A percentile compares a stretch with the other conserved stretches of the same genome.
These are phyloP conservation scores for Talaromyces wortmannii DNA, from an alignment of 495 filamentous ascomycete species.

Conservation along the genomic window DNA sequence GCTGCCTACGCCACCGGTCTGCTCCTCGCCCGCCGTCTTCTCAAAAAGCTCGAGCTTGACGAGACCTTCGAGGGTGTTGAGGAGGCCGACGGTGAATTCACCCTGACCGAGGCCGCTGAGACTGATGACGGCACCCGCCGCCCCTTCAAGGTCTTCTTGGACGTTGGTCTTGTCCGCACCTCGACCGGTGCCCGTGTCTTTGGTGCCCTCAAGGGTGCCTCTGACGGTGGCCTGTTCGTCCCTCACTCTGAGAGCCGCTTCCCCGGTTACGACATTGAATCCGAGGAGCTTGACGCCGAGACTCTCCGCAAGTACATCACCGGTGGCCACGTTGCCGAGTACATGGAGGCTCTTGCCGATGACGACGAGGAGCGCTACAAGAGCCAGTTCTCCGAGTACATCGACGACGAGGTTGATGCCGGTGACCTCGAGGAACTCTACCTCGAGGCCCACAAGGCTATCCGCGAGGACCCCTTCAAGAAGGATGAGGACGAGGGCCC, in stretches of 20 bases:
- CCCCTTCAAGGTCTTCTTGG: constrained; percentile 97
- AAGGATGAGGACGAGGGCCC: constrained; percentile 69
- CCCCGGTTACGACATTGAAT: constrained; percentile 95
- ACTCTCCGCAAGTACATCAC: constrained; percentile 98
- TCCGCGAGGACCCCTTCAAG: constrained; percentile 97
- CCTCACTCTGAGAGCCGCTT: constrained; percentile 99
- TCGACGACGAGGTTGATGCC: constrained; percentile 92
- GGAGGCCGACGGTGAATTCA: constrained; percentile 92
- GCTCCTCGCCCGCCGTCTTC: constrained; percentile 89
- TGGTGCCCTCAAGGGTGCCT: constrained; percentile 99
- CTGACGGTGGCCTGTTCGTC: constrained; percentile 92
- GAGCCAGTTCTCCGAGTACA: constrained; percentile 94
- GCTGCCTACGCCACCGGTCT: constrained; percentile 96
- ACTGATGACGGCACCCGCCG: constrained; percentile 76
- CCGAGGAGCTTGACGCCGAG: constrained; percentile 95
- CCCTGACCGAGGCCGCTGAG: constrained; percentile 85
- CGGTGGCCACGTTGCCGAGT: constrained; percentile 96
- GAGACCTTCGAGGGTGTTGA: constrained; percentile 88
- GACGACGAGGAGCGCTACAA: constrained; percentile 99
- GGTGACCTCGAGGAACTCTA: constrained; percentile 98
- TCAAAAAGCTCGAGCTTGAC: constrained; percentile 92
- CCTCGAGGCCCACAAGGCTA: constrained; percentile 87
- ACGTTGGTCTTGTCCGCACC: constrained; percentile 94
- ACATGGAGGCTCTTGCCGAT: constrained; percentile 99
- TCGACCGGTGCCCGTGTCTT: constrained; percentile 98